Evolutionary conservation across 225 moss, liverwort and hornwort species (phyloP), one percentile per base, ranked within the genome.

Genomic region (Marchantia polymorpha): DNA sequence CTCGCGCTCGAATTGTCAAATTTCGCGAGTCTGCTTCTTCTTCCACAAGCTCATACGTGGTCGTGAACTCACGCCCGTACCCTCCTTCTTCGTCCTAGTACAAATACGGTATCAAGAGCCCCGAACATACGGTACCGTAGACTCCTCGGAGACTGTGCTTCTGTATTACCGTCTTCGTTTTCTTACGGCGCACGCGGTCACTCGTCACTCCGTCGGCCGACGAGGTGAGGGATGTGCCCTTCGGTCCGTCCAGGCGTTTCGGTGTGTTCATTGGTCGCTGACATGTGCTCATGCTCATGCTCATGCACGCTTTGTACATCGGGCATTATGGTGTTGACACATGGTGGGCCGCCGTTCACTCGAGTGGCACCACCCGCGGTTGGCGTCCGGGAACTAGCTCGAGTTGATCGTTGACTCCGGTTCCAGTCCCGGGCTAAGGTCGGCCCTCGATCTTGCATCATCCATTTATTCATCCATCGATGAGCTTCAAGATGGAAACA

Each of bases 21-120:
- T 64, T 64, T 29, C 29, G 27, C 0, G 65, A 65, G 25, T 26
- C 65, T 29, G 27, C 65, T 65, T 7, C 10, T 65, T 27, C 10
- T 65, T 65, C 65, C n/a, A 61, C 61, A 61, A 61, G 23, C n/a
- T 39, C 61, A 22, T 61, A 22, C n/a, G 61, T 61, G 61, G 61
- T 17, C 61, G 4, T 60, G 8, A 61, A n/a, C 22, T 61, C 61
- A 61, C 61, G 22, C 10, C 22, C 61, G 23, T 5, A 22, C 22
- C 58, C 58, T 39, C 4, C 58, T 16, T 5, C 6, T 58, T 58
- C 58, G 20, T 58, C 58, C 1, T 59, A 7, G 10, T 39, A 39
- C 39, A 39, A 2, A 5, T 39, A 39, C 39, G 2, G 39, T 39
- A 39, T 39, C 2, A 39, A 39, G 39, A n/a, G n/a, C n/a, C n/a